Percentiles rank a stretch among this genome's conserved stretches.
phyloP scores from a whole-genome alignment of 805 yeast species.

The Candida pseudoglaebosa region DNA sequence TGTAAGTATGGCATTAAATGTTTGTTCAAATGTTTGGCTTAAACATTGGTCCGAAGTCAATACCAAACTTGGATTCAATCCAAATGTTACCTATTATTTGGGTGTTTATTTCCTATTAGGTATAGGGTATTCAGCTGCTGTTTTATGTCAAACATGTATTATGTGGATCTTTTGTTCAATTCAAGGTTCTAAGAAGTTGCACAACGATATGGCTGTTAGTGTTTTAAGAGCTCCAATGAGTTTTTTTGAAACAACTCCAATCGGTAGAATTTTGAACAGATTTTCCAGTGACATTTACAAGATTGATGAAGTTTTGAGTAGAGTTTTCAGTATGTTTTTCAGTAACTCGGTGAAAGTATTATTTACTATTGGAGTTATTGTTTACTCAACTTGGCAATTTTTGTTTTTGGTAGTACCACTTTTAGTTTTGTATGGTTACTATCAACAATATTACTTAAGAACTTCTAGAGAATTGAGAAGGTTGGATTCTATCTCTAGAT shows the following conservation, averaged over 20 bases:
- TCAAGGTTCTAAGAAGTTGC: conserved; percentile 73
- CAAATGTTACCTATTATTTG: conserved; percentile 65
- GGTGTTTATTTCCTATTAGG: conserved; percentile 77
- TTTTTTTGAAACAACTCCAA: conserved; percentile 93
- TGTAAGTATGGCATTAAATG: conserved; percentile 57
- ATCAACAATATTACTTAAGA: conserved; percentile 71
- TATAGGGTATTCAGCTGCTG: conserved; percentile 54
- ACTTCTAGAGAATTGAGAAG: conserved; percentile 82
- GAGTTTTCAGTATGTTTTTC: conserved; percentile 69
- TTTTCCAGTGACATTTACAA: conserved; percentile 89
- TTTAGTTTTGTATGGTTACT: conserved; percentile 57
- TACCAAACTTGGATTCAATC: conserved; percentile 63
- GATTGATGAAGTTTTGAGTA: conserved; percentile 73
- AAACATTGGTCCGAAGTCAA: conserved; percentile 97
- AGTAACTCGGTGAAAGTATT: conserved; percentile 56
- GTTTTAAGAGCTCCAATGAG: conserved; percentile 92
- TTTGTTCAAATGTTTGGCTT: conserved; percentile 82
- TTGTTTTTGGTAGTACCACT: conserved; percentile 69
- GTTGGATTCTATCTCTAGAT: conserved; percentile 72
- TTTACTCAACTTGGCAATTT: conserved; percentile 86
- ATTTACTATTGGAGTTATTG: conserved; percentile 75
- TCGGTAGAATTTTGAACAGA: conserved; percentile 86
- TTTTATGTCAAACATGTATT: conserved; percentile 62
- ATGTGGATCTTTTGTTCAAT: conserved; percentile 82
- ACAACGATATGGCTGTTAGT: conserved; percentile 63